phyloP scores from a whole-genome alignment of 805 yeast species.

The Candida glaebosa region DNA sequence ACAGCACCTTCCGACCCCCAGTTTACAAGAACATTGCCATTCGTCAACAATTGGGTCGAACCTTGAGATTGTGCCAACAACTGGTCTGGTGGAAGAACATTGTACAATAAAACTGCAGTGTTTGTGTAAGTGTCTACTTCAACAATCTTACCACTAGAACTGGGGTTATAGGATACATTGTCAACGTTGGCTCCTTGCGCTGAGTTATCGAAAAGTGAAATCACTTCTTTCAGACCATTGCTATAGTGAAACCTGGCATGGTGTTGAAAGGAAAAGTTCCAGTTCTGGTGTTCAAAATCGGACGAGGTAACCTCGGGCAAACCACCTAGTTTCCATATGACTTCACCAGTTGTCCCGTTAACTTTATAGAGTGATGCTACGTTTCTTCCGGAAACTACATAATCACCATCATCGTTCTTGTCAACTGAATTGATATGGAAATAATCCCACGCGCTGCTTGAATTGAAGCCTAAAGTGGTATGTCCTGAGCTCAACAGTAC shows the following conservation, averaged over 20 bases:
- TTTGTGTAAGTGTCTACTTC: constrained; percentile 25
- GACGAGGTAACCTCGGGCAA: constrained; percentile 16
- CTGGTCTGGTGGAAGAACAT: constrained; percentile 22
- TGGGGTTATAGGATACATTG: constrained; percentile 15
- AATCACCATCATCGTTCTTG: constrained; percentile 31
- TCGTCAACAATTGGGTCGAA: constrained; percentile 26
- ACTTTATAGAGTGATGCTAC: constrained; percentile 31
- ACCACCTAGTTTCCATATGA: constrained; percentile 34
- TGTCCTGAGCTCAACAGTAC: constrained; percentile 23
- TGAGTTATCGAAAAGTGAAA: constrained; percentile 35
- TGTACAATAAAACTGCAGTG: constrained; percentile 23
- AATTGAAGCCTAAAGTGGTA: constrained; percentile 31
- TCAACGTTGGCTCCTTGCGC: constrained; percentile 32
- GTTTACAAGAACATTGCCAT: constrained; percentile 31
- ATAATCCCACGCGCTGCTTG: constrained; percentile 36
- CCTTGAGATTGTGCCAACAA: constrained; percentile 29
- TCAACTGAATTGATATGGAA: constrained; percentile 39
- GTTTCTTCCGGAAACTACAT: constrained; percentile 33
- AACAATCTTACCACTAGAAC: constrained; percentile 32
- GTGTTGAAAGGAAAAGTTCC: constrained; percentile 34
- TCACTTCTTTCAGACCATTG: constrained; percentile 22
- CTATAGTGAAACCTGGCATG: constrained; percentile 28
- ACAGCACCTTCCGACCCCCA: constrained; percentile 40
- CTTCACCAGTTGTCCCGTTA: constrained; percentile 31
- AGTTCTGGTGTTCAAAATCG: constrained; percentile 14